Evolutionary conservation across 1,139 yeast species (phyloP), one percentile per base, ranked within the genome.

Genomic region (Suhomyces ambrosiae): DNA sequence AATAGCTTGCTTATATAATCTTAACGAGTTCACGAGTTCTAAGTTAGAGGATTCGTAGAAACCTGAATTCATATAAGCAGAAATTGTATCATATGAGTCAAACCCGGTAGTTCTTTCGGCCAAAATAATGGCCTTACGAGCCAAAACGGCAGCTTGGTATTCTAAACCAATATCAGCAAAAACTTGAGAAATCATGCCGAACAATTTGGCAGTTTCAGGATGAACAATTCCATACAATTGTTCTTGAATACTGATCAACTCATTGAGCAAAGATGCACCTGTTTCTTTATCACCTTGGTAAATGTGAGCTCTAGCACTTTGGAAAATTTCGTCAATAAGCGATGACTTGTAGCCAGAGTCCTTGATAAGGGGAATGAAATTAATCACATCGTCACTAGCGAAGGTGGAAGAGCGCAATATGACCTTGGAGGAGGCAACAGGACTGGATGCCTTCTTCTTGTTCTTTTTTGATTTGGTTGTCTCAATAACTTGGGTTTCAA

Each of bases 211-310:
- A 27, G 92, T 86, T 50, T 84, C 89, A 8, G 84, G 76, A 54
- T 89, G 95, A 23, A 92, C 75, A 29, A 75, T 63, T 15, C 97
- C 97, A 52, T 86, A 86, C 22, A 87, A 80, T 56, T 89, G 96
- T 58, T 90, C 96, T 49, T 80, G 80, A 40, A 88, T 73, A 4
- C 83, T 67, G 33, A 87, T 65, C 30, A 94, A 74, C 59, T 90
- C 96, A 25, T 73, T 65, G 49, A 89, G 67, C 37, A 87, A 71
- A 14, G 74, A 66, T 34, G 80, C 56, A 8, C 83, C 86, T 27
- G 74, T 68, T 22, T 72, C 74, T 39, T 58, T 69, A 41, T 73
- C 68, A 5, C 65, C 70, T 19, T 68, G 60, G 29, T 59, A 54
- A 28, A 82, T 57, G 38, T 73, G 73, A n/a, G 65, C 54, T 46